Evolutionary conservation across 2,329 filamentous ascomycete species (phyloP).

Genomic region (Fusarium circinatum): DNA sequence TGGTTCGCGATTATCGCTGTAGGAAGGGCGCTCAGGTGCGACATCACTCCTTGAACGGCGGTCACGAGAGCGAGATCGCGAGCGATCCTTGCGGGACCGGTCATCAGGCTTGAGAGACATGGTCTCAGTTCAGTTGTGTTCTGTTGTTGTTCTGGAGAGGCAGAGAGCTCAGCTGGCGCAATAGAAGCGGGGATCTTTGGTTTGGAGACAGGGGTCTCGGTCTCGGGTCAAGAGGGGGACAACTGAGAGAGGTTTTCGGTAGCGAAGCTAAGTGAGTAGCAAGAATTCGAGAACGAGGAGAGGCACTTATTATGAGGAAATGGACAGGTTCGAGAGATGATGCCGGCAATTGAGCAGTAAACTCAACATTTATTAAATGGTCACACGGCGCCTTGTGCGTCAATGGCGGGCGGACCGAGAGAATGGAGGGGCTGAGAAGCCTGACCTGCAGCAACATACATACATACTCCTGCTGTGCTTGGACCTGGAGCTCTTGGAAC

Average conservation of each 20-base stretch:
- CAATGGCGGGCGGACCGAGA: constrained; percentile 31
- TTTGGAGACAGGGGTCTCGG: constrained; percentile 16
- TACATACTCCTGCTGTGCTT: background rate
- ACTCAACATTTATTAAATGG: constrained; percentile 8
- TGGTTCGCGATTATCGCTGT: constrained; percentile 56
- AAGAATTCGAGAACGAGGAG: background rate
- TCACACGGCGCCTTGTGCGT: constrained; percentile 21
- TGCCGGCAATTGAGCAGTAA: constrained; percentile 18
- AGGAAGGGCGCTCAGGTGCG: constrained; percentile 44
- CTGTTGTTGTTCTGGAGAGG: constrained; percentile 2
- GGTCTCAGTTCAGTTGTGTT: constrained; percentile 13
- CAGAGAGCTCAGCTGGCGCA: constrained; percentile 8
- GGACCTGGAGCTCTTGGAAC: constrained; percentile 21
- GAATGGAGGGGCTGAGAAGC: constrained; percentile 38
- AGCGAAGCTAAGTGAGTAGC: background rate
- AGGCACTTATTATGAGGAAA: constrained; percentile 5
- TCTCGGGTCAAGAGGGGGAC: background rate
- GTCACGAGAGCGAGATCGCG: constrained; percentile 58
- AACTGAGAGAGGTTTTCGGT: background rate
- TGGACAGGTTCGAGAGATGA: constrained; percentile 8
- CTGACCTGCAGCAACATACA: constrained; percentile 34
- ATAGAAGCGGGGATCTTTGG: constrained; percentile 22
- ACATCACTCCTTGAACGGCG: constrained; percentile 47
- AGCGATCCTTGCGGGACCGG: constrained; percentile 56
- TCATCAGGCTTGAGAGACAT: constrained; percentile 66